These are phyloP conservation scores for Nigrospora osmanthi DNA, from an alignment of 2,329 filamentous ascomycete genomes.

Conservation along the genomic window DNA sequence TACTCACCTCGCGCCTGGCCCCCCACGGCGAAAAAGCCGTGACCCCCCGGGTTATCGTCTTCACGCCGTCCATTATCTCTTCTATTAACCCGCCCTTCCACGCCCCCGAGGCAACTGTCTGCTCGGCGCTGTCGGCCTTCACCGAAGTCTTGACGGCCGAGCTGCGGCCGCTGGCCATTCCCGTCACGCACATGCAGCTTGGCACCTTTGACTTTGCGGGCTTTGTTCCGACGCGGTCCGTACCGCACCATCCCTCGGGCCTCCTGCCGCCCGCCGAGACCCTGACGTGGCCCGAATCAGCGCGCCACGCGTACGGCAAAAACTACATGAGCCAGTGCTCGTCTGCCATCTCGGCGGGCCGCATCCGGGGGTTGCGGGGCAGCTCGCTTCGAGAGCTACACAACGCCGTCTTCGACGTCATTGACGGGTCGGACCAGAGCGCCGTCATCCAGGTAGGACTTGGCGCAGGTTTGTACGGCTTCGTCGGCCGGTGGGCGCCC, in stretches of 20 bases:
- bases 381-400: slow-evolving; percentile 74
- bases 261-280: slow-evolving; percentile 42
- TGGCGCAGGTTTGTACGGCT: slow-evolving; percentile 75
- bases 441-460: slow-evolving; percentile 72
- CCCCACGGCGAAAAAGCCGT: slow-evolving; percentile 27
- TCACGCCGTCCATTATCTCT: slow-evolving; percentile 75
- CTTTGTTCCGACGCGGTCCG: slow-evolving; percentile 43
- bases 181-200: slow-evolving; percentile 81
- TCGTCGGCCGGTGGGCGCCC: slow-evolving; percentile 78
- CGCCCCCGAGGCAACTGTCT: slow-evolving; percentile 78
- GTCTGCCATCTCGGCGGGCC: slow-evolving; percentile 47
- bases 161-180: slow-evolving; percentile 65
- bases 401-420: slow-evolving; percentile 82
- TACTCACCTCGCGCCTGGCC: slow-evolving; percentile 56
- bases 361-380: slow-evolving; percentile 54
- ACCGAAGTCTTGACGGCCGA: slow-evolving; percentile 74
- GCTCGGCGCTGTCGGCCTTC: slow-evolving; percentile 79
- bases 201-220: slow-evolving; percentile 82
- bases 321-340: slow-evolving; percentile 51
- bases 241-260: slow-evolving; percentile 10
- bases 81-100: slow-evolving; percentile 74
- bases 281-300: slow-evolving; percentile 55
- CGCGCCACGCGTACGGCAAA: slow-evolving; percentile 51
- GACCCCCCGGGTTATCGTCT: slow-evolving; percentile 63
- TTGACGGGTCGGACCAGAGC: slow-evolving; percentile 56